Base-by-base conservation (phyloP, 768 basidiomycete genomes). In the Leccinum broughii region DNA sequence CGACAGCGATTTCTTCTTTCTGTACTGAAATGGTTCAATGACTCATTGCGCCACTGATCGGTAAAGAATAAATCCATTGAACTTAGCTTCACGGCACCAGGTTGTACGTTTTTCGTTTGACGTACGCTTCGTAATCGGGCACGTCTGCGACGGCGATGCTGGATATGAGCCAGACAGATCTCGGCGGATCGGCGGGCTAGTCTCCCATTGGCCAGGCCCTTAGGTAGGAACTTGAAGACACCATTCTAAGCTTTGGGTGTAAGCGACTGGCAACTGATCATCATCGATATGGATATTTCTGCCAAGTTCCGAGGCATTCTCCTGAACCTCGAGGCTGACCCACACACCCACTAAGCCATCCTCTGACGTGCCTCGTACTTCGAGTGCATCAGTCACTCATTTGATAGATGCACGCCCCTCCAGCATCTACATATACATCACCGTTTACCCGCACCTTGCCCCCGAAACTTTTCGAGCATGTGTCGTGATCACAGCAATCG, bases 401-500 rank as follows among this genome's bases (percentile, higher is more conserved):
- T 51, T 37, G 7, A 56, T 62, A 22, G 64, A 66, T 15, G 15
- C 58, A 5, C 64, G 60, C 24, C 60, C 62, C 20, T 51, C 55
- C 70, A 11, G 26, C 48, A 35, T 59, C 65, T 39, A 20, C 54
- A 24, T 66, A 72, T 26, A 74, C 73, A 56, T 66, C 68, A 10
- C 63, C 70, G 6, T 63, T 69, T 24, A 22, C 52, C 28, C 76
- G 72, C 14, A 58, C 63, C 22, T 65, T 69, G 53, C 75, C 73
- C n/a, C 64, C 75, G 37, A 64, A 70, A 24, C 54, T 71, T 37
- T 76, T 79, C 30, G 77, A 72, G 30, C 54, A 60, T 72, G 20
- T 84, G 88, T 17, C 63, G 89, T 32, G 73, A 75, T 85, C 58
- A 85, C 80, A 89, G 87, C 63, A 84, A 86, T 26, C 83, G 90